Evolutionary conservation across 73 alveolate species (phyloP).

Genomic region (Symbiodinium pilosum): DNA sequence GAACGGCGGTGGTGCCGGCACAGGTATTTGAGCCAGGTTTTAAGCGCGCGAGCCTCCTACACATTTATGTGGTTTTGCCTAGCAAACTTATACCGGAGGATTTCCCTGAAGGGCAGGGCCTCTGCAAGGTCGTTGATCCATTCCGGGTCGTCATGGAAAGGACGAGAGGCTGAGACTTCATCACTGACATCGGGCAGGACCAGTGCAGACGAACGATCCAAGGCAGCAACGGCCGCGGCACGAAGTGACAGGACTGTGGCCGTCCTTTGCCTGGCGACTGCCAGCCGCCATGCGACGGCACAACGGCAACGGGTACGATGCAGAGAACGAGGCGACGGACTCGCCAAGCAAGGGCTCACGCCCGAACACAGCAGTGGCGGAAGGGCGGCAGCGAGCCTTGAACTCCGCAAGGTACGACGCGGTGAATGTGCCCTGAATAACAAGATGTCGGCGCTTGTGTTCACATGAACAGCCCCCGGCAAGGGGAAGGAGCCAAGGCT

Average conservation of each 20-base stretch:
- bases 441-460: neutral
- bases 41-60: neutral
- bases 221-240: neutral
- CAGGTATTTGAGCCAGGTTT: conserved; percentile 47
- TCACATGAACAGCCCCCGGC: neutral
- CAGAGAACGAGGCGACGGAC: neutral
- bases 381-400: neutral
- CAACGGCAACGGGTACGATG: neutral
- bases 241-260: neutral
- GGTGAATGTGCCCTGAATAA: neutral
- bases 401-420: neutral
- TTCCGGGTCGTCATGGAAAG: conserved; percentile 29
- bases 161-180: neutral
- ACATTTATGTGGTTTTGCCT: neutral
- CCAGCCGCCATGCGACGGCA: neutral
- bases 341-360: neutral
- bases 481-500: neutral
- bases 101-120: neutral
- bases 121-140: neutral
- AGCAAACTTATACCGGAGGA: neutral
- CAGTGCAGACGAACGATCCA: neutral
- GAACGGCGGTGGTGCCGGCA: neutral
- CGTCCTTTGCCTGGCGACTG: neutral
- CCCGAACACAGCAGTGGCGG: neutral
- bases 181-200: neutral